Evolutionary conservation across 2,329 filamentous ascomycete species (phyloP), one percentile per base, ranked within the genome.

Genomic region (Hypocreales sp.): DNA sequence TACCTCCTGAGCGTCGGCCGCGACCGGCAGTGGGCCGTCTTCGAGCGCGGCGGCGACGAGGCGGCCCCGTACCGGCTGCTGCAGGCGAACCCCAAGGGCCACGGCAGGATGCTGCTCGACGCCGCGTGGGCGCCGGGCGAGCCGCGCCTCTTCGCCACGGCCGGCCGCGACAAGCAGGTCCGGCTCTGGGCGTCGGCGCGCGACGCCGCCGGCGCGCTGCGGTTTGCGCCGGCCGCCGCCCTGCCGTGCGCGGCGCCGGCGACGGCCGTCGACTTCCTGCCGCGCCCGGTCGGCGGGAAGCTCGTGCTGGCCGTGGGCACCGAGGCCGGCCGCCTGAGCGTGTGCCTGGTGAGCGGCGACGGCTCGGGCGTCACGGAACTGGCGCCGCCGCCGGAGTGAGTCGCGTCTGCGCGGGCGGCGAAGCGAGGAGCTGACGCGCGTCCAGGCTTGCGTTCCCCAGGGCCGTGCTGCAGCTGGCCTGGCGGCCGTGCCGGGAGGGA

Each of bases 1-100:
- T 75, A 72, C 34, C 62, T 98, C 11, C 63, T 98, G 3, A 94
- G 83, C 35, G 87, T 94, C 2, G 87, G 90, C 3, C 64, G 90
- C 33, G 90, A 98, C 51, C 65, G 90, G 9, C 82, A 92, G 51
- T 98, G 87, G 84, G 76, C 74, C 1, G 60, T 95, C 1, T 98
- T 87, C 47, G 56, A 69, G 40, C 61, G 72, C 21, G 54, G 54
- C 19, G 46, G 44, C 5, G 41, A 37, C 8, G 45, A 48, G 2
- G 40, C 40, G 17, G 44, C 45, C 19, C 29, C 33, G 10, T 94
- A 79, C 42, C 53, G 49, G 15, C 57, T 77, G 4, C 49, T 69
- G 21, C 60, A 74, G 34, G 60, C 67, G 3, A 83, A 92, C 41
- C 68, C 72, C 2, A 94, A 92, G 53, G 87, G 81, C 0, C 90